Conservation (phyloP, 1,139 yeast species). For the Saccharomycopsis phalli region DNA sequence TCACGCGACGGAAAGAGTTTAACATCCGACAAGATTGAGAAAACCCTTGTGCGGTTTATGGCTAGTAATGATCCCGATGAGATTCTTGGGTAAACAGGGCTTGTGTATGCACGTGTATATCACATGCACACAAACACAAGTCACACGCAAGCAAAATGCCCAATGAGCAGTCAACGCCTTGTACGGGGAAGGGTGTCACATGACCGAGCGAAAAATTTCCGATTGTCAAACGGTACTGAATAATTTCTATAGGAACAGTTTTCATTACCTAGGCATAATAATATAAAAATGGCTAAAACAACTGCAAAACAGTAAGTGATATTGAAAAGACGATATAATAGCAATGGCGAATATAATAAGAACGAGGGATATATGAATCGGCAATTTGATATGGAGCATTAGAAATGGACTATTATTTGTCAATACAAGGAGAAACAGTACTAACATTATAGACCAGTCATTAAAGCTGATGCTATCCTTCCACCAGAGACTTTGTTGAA, state of each 20-base stretch:
- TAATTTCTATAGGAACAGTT: no score
- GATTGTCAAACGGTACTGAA: no score
- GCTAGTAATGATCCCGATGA: conserved; percentile 16
- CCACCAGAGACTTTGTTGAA: conserved; percentile 93
- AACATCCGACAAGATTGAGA: conserved; percentile 6
- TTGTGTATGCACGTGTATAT: neutral
- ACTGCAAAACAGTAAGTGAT: conserved; percentile 29
- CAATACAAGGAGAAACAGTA: neutral
- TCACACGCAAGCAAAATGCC: no score
- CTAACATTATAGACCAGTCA: conserved; percentile 23
- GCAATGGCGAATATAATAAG: neutral
- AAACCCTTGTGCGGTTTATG: conserved; percentile 9
- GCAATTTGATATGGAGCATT: neutral
- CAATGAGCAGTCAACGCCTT: neutral
- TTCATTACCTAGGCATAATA: neutral
- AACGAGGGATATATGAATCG: neutral
- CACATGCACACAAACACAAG: no score
- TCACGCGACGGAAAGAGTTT: conserved; percentile 8
- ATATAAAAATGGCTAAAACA: conserved; percentile 25
- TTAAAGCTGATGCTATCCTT: conserved; percentile 32
- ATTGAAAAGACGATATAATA: no score
- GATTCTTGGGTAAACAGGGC: neutral
- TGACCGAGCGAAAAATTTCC: neutral
- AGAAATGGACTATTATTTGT: neutral
- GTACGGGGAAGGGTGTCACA: neutral